Evolutionary conservation across 2,329 filamentous ascomycete genomes (phyloP), one percentile per base, ranked within the genome.

Genomic region (Didymella pinodella): DNA sequence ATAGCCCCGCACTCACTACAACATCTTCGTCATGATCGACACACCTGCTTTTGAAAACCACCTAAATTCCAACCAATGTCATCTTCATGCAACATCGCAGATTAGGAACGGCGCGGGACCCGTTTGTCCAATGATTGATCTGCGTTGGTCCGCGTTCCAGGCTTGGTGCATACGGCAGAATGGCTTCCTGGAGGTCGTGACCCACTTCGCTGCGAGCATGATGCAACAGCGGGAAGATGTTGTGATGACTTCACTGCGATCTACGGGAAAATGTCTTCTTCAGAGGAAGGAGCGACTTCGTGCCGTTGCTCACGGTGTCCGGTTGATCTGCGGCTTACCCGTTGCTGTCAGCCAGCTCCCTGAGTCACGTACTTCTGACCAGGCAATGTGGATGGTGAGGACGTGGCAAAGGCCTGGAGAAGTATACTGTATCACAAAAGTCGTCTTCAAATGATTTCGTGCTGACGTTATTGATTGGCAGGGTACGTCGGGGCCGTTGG

Each of bases 11-110:
- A 62, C 26, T 53, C 61, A 62, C 26, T 53, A 47, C 53, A 56
- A 36, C 43, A 16, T 59, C 47, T 55, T 62, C 62, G 60, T 66
- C 62, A 63, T 63, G 62, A 65, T 66, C 62, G 57, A 53, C 64
- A 61, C 38, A 53, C 59, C 44, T 62, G 50, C 61, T 49, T 57
- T 43, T 57, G 29, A 51, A 11, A 5, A 18, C 49, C 40, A 26
- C 44, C 43, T 54, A 22, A 44, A 36, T 36, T 47, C 16, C 45
- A 29, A 43, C 48, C 45, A 48, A 61, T 58, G 57, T 54, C 51
- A 60, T 38, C 45, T 43, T 50, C 22, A 45, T 57, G 46, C 51
- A 59, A 48, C 40, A n/a, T 46, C 28, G 29, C 40, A 46, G 38
- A 34, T 54, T 43, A 25, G 50, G 26, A 47, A 47, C 46, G 46